A percentile compares a stretch with the other conserved stretches of the same genome.
These are phyloP conservation scores for Diaporthe velutina DNA, from an alignment of 2,329 filamentous ascomycete genomes.

Conservation along the genomic window DNA sequence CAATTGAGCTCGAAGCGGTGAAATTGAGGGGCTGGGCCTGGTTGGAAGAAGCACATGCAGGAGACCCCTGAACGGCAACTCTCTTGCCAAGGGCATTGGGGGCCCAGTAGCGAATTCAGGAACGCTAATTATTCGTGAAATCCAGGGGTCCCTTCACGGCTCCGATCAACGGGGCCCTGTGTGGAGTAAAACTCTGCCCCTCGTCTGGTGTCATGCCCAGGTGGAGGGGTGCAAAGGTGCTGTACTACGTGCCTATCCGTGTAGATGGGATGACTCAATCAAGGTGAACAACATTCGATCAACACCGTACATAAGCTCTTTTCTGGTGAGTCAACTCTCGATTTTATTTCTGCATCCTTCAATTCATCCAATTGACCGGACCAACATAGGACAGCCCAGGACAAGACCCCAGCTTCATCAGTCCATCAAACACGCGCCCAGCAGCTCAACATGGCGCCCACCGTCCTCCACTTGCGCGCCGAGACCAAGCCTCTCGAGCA, in stretches of 20 bases:
- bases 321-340: conserved; percentile 23
- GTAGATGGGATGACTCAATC: conserved; percentile 16
- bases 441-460: conserved; percentile 48
- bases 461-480: conserved; percentile 66
- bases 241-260: background rate
- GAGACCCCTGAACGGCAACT: conserved; percentile 35
- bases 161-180: conserved; percentile 30
- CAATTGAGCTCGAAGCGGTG: conserved; percentile 27
- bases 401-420: background rate
- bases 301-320: background rate
- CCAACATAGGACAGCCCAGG: background rate
- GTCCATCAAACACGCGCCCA: background rate
- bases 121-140: background rate
- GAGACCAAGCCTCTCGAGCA: conserved; percentile 72
- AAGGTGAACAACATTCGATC: conserved; percentile 28
- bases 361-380: conserved; percentile 30
- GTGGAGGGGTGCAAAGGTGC: conserved; percentile 2
- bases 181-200: conserved; percentile 35
- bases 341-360: background rate
- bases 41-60: conserved; percentile 4
- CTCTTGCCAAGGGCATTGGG: conserved; percentile 11
- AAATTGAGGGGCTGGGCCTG: conserved; percentile 40
- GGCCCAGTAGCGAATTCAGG: conserved; percentile 17
- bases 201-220: conserved; percentile 19
- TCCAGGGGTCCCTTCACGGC: conserved; percentile 23